Evolutionary conservation across 192 early-diverging fungal species (phyloP).

Genomic region (Diversispora eburnea): DNA sequence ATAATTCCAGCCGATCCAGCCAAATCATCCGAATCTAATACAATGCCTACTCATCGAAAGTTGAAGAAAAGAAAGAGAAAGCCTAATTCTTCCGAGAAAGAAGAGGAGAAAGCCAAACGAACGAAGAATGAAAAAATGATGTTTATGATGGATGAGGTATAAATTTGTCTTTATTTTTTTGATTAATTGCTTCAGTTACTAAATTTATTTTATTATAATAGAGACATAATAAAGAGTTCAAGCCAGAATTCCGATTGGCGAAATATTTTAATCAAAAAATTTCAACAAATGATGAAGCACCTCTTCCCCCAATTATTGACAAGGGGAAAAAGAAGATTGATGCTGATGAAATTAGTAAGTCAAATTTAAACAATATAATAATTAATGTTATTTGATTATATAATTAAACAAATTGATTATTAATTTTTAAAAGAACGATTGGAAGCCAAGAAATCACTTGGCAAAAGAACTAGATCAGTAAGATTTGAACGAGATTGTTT

Average conservation of each 20-base stretch:
- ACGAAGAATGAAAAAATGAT: conserved; percentile 10
- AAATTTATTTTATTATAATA: neutral
- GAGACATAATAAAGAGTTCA: conserved; percentile 6
- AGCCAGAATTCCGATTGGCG: neutral
- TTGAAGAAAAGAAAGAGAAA: conserved; percentile 7
- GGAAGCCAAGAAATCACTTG: too few relatives aligned
- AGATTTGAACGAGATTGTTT: too few relatives aligned
- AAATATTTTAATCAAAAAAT: neutral
- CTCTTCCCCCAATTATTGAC: neutral
- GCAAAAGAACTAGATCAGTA: too few relatives aligned
- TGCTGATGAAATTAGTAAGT: too few relatives aligned
- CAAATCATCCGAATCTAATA: neutral
- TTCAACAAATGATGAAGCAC: neutral
- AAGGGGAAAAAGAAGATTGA: too few relatives aligned
- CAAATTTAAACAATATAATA: too few relatives aligned
- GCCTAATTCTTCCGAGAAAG: conserved; percentile 11
- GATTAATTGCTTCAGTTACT: too few relatives aligned
- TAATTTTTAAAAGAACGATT: too few relatives aligned
- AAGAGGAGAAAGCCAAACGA: conserved; percentile 2
- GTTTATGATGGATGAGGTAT: conserved; percentile 17
- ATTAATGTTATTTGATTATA: too few relatives aligned
- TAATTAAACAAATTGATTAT: too few relatives aligned
- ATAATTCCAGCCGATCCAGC: neutral
- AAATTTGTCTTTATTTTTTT: neutral
- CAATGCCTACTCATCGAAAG: neutral